Evolutionary conservation across 495 filamentous ascomycete genomes (phyloP).

Genomic region (Astrothelium subdiscretum): DNA sequence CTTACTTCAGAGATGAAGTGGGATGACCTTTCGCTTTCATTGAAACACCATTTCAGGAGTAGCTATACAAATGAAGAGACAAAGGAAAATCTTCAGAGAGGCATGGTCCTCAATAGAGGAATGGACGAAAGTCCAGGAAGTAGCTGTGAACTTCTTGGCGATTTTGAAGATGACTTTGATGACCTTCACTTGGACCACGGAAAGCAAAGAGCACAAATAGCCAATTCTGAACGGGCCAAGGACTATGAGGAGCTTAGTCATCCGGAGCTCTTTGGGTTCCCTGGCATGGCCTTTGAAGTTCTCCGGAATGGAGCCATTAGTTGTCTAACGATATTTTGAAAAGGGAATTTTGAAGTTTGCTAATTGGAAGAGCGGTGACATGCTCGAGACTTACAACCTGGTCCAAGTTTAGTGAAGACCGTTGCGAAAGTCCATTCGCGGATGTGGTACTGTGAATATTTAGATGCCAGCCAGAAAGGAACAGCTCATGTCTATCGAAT

Average conservation of each 20-base stretch:
- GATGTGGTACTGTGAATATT: too few species aligned
- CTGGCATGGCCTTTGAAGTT: slow-evolving; percentile 89
- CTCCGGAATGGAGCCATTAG: slow-evolving; percentile 85
- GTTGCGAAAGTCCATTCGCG: too few species aligned
- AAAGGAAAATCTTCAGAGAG: slow-evolving; percentile 52
- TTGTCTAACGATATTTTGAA: slow-evolving; percentile 47
- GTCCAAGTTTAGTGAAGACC: too few species aligned
- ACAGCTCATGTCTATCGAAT: too few species aligned
- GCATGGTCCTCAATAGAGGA: slow-evolving; percentile 80
- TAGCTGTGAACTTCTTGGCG: slow-evolving; percentile 69
- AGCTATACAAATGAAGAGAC: slow-evolving; percentile 51
- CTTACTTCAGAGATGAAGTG: slow-evolving; percentile 72
- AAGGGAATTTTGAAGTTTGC: background rate
- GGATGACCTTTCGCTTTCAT: slow-evolving; percentile 49
- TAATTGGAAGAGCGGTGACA: too few species aligned
- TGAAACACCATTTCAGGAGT: slow-evolving; percentile 60
- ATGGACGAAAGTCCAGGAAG: slow-evolving; percentile 88
- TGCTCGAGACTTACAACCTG: too few species aligned
- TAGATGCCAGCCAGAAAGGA: too few species aligned
- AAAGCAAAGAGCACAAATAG: slow-evolving; percentile 15
- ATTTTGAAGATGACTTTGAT: slow-evolving; percentile 65
- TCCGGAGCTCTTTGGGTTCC: slow-evolving; percentile 86
- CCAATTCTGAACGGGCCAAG: slow-evolving; percentile 8
- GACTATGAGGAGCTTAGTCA: slow-evolving; percentile 44
- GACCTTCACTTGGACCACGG: slow-evolving; percentile 1